Conservation (phyloP, 805 yeast species). For the Lipomyces mesembrius region DNA sequence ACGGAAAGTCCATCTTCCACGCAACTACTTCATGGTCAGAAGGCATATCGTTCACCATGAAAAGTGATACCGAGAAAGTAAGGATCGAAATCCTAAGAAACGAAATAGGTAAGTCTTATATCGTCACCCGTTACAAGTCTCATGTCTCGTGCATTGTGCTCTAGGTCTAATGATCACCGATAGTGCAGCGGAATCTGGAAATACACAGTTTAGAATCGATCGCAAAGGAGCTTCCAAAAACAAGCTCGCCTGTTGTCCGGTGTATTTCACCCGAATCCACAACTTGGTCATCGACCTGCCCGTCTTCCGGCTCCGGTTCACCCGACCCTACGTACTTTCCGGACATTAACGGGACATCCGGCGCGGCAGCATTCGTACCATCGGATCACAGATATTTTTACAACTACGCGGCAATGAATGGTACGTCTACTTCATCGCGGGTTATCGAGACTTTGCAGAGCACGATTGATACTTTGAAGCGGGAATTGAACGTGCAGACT, state of each 20-base stretch:
- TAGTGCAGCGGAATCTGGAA: slow-evolving; percentile 29
- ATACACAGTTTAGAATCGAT: slow-evolving; percentile 31
- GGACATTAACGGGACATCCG: background rate
- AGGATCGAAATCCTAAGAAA: slow-evolving; percentile 28
- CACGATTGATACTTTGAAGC: slow-evolving; percentile 60
- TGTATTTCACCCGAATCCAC: slow-evolving; percentile 7
- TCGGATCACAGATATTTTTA: slow-evolving; percentile 7
- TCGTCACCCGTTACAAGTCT: background rate
- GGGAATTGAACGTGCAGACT: slow-evolving; percentile 51
- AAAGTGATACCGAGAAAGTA: slow-evolving; percentile 11
- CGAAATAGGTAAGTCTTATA: slow-evolving; percentile 25
- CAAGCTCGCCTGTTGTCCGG: background rate
- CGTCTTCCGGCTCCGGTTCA: slow-evolving; percentile 3
- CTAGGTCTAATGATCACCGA: background rate
- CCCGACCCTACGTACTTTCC: slow-evolving; percentile 3
- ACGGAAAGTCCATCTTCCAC: background rate
- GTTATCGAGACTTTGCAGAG: slow-evolving; percentile 51
- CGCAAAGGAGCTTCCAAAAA: slow-evolving; percentile 26
- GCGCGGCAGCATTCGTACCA: background rate
- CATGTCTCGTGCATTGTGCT: background rate
- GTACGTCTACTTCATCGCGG: slow-evolving; percentile 13
- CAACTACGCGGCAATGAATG: slow-evolving; percentile 5
- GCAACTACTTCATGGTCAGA: too few species aligned
- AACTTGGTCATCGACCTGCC: background rate
- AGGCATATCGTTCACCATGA: slow-evolving; percentile 8